These are phyloP conservation scores for Entophlyctis helioformis DNA, from an alignment of 192 early-diverging fungal genomes.

Conservation along the genomic window DNA sequence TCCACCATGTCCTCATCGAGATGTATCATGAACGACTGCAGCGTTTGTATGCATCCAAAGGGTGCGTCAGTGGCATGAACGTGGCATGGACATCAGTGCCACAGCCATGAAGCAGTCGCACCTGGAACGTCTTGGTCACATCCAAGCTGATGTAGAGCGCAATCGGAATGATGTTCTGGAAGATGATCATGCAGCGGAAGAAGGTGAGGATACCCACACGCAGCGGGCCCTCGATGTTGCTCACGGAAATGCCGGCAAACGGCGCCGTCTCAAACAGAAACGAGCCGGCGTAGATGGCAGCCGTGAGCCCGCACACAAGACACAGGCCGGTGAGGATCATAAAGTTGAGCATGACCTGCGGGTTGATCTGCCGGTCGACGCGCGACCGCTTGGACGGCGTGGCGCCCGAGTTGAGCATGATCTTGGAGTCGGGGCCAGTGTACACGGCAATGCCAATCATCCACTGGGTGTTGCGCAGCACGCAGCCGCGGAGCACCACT, in stretches of 20 bases:
- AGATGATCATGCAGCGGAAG: constrained; percentile 73
- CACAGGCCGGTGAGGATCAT: constrained; percentile 40
- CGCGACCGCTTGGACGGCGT: constrained; percentile 86
- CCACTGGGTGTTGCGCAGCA: constrained; percentile 85
- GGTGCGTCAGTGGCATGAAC: too few species aligned
- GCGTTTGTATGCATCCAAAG: too few species aligned
- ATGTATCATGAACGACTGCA: constrained; percentile 82
- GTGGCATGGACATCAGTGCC: too few species aligned
- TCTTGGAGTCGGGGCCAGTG: constrained; percentile 91
- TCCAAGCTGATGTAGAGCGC: constrained; percentile 91
- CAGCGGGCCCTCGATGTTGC: constrained; percentile 1
- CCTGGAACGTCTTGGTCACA: constrained; percentile 77
- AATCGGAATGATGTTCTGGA: constrained; percentile 95
- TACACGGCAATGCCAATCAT: constrained; percentile 76
- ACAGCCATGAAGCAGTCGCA: constrained; percentile 5
- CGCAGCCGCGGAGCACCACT: constrained; percentile 79
- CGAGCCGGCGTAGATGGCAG: constrained; percentile 27
- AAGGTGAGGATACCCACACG: constrained; percentile 30
- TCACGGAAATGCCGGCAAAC: constrained; percentile 19
- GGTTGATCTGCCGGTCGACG: constrained; percentile 86
- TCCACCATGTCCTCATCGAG: constrained; percentile 84
- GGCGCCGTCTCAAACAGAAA: constrained; percentile 27
- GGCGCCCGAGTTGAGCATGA: constrained; percentile 86
- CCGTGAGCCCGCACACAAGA: constrained; percentile 27
- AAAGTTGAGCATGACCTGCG: constrained; percentile 56